These are phyloP conservation scores for Cadophora luteo-olivacea DNA, from an alignment of 2,329 filamentous ascomycete genomes.

Conservation along the genomic window DNA sequence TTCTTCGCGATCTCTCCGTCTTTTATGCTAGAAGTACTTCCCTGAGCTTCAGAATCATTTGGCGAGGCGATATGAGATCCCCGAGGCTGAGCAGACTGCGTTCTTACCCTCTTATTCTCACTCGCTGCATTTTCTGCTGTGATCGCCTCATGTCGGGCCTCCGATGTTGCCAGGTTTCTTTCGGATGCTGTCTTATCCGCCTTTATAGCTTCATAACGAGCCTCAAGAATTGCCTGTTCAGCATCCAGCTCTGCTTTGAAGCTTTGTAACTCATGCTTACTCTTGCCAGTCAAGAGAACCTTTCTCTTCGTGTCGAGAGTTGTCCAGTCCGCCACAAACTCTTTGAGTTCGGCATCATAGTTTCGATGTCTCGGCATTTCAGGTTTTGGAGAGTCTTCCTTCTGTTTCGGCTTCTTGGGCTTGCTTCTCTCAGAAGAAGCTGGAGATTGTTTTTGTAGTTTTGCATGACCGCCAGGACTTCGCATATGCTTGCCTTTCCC, in stretches of 20 bases:
- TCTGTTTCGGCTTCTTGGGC: neutral
- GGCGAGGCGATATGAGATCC: neutral
- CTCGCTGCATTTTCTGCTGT: neutral
- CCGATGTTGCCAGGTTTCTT: neutral
- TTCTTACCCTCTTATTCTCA: neutral
- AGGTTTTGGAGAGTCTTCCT: neutral
- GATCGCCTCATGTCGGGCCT: neutral
- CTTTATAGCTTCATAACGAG: neutral
- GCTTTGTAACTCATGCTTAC: constrained; percentile 9
- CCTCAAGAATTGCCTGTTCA: constrained; percentile 9
- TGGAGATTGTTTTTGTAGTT: constrained; percentile 10
- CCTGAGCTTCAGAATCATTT: neutral
- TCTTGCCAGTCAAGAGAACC: constrained; percentile 3
- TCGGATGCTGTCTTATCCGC: neutral
- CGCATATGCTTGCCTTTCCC: neutral
- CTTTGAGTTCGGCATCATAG: neutral
- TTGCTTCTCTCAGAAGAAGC: constrained; percentile 3
- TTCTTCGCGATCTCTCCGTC: neutral
- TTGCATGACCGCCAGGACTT: neutral
- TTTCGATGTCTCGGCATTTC: neutral
- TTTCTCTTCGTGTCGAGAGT: neutral
- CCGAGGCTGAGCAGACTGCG: neutral
- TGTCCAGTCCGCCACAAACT: constrained; percentile 11
- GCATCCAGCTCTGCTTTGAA: constrained; percentile 14
- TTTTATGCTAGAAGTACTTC: neutral